A percentile compares a stretch with the other conserved stretches of the same genome.
Evolutionary conservation across 2,329 filamentous ascomycete species (phyloP).

Genomic region (Aspergillus flavus): DNA sequence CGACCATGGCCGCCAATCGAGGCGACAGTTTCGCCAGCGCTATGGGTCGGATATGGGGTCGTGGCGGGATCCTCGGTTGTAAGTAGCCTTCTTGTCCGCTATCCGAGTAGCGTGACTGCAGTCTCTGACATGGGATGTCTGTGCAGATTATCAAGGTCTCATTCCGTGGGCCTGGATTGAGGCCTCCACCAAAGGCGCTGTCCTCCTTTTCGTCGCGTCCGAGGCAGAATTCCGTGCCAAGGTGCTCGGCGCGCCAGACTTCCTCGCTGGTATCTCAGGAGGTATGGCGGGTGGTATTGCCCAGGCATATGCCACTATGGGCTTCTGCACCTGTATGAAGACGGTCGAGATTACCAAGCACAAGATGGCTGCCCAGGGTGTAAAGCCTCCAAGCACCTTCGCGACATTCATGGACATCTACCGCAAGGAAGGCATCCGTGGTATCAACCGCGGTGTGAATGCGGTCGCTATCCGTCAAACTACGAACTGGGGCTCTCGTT

Average conservation of each 20-base stretch:
- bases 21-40: slow-evolving; percentile 81
- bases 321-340: slow-evolving; percentile 99
- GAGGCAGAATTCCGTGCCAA: slow-evolving; percentile 97
- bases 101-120: slow-evolving; percentile 17
- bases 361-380: slow-evolving; percentile 83
- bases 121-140: slow-evolving; percentile 17
- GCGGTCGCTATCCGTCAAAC: slow-evolving; percentile 98
- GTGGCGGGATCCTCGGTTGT: slow-evolving; percentile 94
- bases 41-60: slow-evolving; percentile 85
- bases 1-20: slow-evolving; percentile 98
- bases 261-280: slow-evolving; percentile 83
- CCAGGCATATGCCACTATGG: slow-evolving; percentile 99
- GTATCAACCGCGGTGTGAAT: slow-evolving; percentile 99
- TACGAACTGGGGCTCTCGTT: slow-evolving; percentile 98
- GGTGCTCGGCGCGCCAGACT: slow-evolving; percentile 78
- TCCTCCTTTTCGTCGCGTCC: slow-evolving; percentile 97
- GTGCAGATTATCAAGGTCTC: slow-evolving; percentile 93
- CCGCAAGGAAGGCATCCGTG: slow-evolving; percentile 85
- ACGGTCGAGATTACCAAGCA: slow-evolving; percentile 99
- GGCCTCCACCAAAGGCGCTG: slow-evolving; percentile 98
- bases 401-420: slow-evolving; percentile 97
- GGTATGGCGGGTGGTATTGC: slow-evolving; percentile 94
- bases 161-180: slow-evolving; percentile 99
- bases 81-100: slow-evolving; percentile 46
- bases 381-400: slow-evolving; percentile 87